Evolutionary conservation across 495 filamentous ascomycete species (phyloP).

Genomic region (Neurospora sp.): DNA sequence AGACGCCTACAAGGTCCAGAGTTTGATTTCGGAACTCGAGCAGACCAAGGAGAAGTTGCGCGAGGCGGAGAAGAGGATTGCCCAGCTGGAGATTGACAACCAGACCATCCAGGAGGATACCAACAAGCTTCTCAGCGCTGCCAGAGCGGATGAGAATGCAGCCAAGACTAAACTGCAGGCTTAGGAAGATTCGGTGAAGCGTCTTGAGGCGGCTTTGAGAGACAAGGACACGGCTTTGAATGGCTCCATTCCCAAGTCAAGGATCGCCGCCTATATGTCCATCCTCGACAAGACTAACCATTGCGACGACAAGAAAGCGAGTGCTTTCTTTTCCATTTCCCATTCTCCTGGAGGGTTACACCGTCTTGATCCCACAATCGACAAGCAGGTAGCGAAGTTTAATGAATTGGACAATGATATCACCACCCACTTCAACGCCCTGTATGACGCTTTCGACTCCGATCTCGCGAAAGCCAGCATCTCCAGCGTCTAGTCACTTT

Average conservation of each 20-base stretch:
- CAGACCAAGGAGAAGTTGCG: background rate
- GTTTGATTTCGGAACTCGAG: background rate
- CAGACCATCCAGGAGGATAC: background rate
- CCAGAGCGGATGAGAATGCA: background rate
- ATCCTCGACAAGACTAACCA: background rate
- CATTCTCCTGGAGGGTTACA: background rate
- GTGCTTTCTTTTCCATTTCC: background rate
- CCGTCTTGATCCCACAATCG: background rate
- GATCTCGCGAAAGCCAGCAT: background rate
- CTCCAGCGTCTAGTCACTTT: background rate
- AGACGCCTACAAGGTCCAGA: background rate
- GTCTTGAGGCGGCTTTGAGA: background rate
- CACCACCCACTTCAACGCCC: background rate
- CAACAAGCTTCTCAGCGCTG: background rate
- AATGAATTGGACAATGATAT: background rate
- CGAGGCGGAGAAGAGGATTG: background rate
- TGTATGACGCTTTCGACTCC: background rate
- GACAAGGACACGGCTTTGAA: background rate
- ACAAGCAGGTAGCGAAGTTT: background rate
- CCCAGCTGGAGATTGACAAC: background rate
- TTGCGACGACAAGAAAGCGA: background rate
- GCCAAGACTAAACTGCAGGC: background rate
- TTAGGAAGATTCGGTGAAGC: background rate
- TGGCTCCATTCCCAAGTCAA: background rate
- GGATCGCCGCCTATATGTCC: background rate